phyloP scores from a whole-genome alignment of 306 rosid genomes.

The Lupinus albus region DNA sequence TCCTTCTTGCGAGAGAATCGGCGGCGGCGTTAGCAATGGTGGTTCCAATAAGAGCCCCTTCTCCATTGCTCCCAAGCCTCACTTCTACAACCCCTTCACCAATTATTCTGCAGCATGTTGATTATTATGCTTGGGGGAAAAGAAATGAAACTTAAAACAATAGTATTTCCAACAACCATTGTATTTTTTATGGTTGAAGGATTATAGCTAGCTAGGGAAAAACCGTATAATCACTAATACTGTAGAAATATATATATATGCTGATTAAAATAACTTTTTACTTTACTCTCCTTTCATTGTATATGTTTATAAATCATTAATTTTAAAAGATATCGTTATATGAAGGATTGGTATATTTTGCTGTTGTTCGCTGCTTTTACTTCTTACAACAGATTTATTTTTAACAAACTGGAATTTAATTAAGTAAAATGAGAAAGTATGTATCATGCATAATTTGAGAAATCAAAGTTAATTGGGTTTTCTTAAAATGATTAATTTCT shows the following conservation, averaged over 20 bases:
- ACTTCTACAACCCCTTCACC: slow-evolving; percentile 70
- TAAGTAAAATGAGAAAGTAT: neutral
- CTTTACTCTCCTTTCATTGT: slow-evolving; percentile 20
- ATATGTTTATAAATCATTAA: slow-evolving; percentile 54
- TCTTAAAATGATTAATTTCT: neutral
- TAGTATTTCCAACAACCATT: slow-evolving; percentile 46
- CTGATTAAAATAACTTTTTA: slow-evolving; percentile 43
- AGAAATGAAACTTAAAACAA: neutral
- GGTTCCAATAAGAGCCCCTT: slow-evolving; percentile 58
- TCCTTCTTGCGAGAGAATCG: slow-evolving; percentile 84
- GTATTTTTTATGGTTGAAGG: slow-evolving; percentile 67
- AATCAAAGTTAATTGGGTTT: slow-evolving; percentile 10
- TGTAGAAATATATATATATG: slow-evolving; percentile 44
- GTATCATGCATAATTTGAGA: neutral
- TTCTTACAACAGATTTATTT: neutral
- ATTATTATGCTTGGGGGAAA: neutral
- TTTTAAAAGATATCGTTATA: slow-evolving; percentile 41
- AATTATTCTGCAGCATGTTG: slow-evolving; percentile 92
- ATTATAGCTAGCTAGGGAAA: slow-evolving; percentile 33
- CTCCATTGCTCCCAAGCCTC: slow-evolving; percentile 67
- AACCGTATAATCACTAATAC: slow-evolving; percentile 61
- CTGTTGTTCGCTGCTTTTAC: neutral
- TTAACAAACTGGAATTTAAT: neutral
- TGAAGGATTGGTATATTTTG: slow-evolving; percentile 41
- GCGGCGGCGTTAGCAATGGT: slow-evolving; percentile 38